A percentile compares a stretch with the other conserved stretches of the same genome.
phyloP scores from a whole-genome alignment of 164 flowering plant species.

The Aristolochia californica region DNA sequence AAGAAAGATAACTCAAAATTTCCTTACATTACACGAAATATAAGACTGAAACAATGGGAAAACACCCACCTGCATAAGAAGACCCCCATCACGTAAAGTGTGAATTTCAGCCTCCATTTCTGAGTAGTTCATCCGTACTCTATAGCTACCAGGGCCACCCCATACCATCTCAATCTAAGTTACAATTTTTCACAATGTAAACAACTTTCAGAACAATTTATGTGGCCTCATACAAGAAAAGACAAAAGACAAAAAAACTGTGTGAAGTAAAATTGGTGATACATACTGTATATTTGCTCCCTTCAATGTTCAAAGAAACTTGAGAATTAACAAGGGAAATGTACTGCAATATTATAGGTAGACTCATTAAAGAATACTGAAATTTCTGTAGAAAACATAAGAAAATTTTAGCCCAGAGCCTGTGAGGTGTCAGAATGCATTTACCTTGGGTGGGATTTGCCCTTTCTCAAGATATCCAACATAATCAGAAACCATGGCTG shows the following conservation, averaged over 20 bases:
- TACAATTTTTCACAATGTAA: slow-evolving; percentile 5
- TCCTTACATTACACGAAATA: neutral
- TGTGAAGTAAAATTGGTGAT: neutral
- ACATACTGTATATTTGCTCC: slow-evolving; percentile 91
- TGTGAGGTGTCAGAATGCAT: neutral
- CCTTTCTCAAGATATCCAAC: slow-evolving; percentile 98
- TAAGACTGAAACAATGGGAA: neutral
- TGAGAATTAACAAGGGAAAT: slow-evolving; percentile 88
- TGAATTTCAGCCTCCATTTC: slow-evolving; percentile 96
- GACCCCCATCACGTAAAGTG: slow-evolving; percentile 96
- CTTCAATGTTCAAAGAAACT: slow-evolving; percentile 93
- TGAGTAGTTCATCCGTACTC: slow-evolving; percentile 72
- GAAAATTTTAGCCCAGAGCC: no score
- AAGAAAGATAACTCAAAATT: neutral
- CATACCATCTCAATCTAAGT: slow-evolving; percentile 76
- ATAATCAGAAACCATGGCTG: slow-evolving; percentile 93
- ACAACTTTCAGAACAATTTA: neutral
- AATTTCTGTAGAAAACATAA: no score
- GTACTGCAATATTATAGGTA: slow-evolving; percentile 50
- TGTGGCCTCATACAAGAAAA: neutral
- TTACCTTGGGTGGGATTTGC: slow-evolving; percentile 99
- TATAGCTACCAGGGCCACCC: slow-evolving; percentile 95
- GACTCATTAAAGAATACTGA: neutral
- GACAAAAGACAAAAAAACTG: neutral
- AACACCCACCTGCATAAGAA: slow-evolving; percentile 85